Conservation (phyloP, 257 asterid genomes). For the Salvia hispanica region DNA sequence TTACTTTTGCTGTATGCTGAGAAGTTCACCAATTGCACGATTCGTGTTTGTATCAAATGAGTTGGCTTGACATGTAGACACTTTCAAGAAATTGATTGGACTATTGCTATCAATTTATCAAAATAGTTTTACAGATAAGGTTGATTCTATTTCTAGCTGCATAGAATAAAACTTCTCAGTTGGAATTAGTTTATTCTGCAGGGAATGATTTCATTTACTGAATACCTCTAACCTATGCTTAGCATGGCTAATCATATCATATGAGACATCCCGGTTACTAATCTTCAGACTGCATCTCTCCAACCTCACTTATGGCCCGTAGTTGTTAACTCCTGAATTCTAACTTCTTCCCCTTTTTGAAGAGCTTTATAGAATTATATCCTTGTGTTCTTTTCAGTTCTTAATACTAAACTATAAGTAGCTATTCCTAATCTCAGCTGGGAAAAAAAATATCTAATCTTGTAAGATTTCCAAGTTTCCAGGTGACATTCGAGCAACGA, state of each 20-base stretch:
- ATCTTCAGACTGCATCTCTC: background rate
- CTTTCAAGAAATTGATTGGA: background rate
- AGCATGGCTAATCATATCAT: background rate
- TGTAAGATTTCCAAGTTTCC: background rate
- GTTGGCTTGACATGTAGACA: too few species aligned
- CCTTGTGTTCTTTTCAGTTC: too few species aligned
- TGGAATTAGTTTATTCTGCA: slow-evolving; percentile 9
- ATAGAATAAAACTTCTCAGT: background rate
- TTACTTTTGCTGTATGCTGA: background rate
- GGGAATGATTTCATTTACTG: background rate
- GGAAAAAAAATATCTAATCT: background rate
- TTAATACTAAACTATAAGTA: background rate
- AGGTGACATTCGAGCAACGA: background rate
- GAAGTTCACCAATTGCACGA: background rate
- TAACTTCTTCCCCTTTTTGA: background rate
- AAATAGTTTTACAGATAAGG: background rate
- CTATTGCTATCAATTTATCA: background rate
- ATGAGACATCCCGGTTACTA: background rate
- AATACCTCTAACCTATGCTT: background rate
- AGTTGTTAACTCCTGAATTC: background rate
- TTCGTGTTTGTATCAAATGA: too few species aligned
- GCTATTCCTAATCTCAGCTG: slow-evolving; percentile 2
- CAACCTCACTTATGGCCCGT: background rate
- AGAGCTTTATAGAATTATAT: background rate
- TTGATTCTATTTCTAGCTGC: too few species aligned